Evolutionary conservation across 495 filamentous ascomycete genomes (phyloP).

Genomic region (Podospora comata): DNA sequence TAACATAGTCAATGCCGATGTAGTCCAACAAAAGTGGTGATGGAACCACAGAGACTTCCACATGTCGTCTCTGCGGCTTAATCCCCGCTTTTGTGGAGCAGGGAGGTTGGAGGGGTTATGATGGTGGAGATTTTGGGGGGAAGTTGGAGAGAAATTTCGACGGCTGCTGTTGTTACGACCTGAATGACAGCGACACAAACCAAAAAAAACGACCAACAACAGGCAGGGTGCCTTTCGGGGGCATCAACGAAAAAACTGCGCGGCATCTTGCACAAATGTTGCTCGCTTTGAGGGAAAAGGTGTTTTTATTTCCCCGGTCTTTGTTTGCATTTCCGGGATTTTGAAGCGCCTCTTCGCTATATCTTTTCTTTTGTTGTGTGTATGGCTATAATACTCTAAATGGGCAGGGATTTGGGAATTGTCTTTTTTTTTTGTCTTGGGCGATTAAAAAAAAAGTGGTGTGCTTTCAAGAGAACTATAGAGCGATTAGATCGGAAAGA

Average conservation of each 20-base stretch:
- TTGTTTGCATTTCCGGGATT: not conserved
- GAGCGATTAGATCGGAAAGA: not conserved
- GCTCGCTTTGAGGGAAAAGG: not conserved
- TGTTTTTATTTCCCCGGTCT: not conserved
- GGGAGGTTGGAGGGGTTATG: not conserved
- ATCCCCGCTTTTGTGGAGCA: conserved; percentile 5
- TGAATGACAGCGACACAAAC: not conserved
- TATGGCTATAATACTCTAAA: not conserved
- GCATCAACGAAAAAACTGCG: not conserved
- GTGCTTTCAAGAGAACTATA: not conserved
- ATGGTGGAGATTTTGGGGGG: not conserved
- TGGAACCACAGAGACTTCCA: not conserved
- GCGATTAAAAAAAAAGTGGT: not conserved
- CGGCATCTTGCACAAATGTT: not conserved
- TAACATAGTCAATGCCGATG: not conserved
- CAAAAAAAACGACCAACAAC: not conserved
- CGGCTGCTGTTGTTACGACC: not conserved
- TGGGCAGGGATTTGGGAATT: not conserved
- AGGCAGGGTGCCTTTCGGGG: conserved; percentile 1
- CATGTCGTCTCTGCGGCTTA: not conserved
- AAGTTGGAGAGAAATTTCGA: not conserved
- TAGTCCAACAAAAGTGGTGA: conserved; percentile 6
- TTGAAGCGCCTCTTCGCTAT: not conserved
- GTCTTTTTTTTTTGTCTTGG: not conserved
- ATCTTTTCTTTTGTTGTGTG: conserved; percentile 1